These are phyloP conservation scores for Persicaria maculosa DNA, from an alignment of 148 eudicot genomes.

Conservation along the genomic window DNA sequence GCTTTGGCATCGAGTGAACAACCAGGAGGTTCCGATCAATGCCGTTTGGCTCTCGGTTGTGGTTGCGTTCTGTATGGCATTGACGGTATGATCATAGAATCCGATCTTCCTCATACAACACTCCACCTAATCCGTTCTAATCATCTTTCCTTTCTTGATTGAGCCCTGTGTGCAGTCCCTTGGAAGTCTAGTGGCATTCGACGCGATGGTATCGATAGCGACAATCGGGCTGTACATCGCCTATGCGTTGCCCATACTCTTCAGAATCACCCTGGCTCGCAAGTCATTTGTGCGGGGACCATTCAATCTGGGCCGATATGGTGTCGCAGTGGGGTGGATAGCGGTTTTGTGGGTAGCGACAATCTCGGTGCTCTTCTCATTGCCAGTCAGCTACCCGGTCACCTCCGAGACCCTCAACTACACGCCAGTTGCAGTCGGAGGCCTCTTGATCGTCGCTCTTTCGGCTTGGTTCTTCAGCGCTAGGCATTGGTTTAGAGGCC, in stretches of 20 bases:
- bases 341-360: conserved; percentile 73
- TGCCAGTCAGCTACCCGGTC: conserved; percentile 75
- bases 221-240: conserved; percentile 84
- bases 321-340: conserved; percentile 64
- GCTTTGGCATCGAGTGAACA: conserved; percentile 68
- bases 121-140: too few relatives aligned
- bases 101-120: too few relatives aligned
- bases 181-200: conserved; percentile 85
- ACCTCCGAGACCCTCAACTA: conserved; percentile 63
- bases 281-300: conserved; percentile 77
- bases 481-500: conserved; percentile 84
- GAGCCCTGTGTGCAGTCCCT: conserved; percentile 45
- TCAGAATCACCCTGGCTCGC: conserved; percentile 74
- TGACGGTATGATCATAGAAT: conserved; percentile 41
- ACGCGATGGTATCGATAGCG: conserved; percentile 90
- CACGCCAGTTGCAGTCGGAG: conserved; percentile 43
- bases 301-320: conserved; percentile 67
- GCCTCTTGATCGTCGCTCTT: conserved; percentile 28
- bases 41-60: conserved; percentile 87
- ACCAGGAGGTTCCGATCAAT: conserved; percentile 74
- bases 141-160: background rate
- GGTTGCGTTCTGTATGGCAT: conserved; percentile 85
- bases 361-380: conserved; percentile 67
- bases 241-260: conserved; percentile 77
- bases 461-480: conserved; percentile 60